phyloP scores from a whole-genome alignment of 495 filamentous ascomycete species.

The Annulohypoxylon bovei region DNA sequence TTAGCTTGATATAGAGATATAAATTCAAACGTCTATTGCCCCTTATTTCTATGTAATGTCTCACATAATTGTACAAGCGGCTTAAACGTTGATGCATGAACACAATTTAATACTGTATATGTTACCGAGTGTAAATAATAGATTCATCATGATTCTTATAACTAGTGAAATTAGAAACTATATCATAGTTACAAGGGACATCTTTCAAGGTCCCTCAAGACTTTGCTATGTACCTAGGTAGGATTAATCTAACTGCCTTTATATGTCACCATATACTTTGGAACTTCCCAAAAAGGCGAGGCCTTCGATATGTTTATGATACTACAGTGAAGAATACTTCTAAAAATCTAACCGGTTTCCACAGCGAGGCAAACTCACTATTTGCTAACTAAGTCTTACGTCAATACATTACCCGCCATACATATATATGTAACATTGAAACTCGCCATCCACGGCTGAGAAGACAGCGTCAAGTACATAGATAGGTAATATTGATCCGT shows the following conservation, averaged over 20 bases:
- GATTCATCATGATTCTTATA: too few species aligned
- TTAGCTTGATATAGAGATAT: constrained; percentile 7
- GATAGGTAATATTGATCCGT: background rate
- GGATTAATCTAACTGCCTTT: background rate
- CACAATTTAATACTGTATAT: background rate
- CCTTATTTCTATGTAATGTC: background rate
- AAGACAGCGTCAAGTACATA: background rate
- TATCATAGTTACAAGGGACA: background rate
- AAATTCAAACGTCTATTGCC: background rate
- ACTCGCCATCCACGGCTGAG: background rate
- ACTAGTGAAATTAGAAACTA: background rate
- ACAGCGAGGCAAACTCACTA: background rate
- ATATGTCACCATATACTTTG: too few species aligned
- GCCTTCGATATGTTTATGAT: too few species aligned
- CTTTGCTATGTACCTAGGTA: too few species aligned
- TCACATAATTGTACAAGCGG: background rate
- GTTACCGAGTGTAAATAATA: too few species aligned
- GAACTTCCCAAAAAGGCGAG: too few species aligned
- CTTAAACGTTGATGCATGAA: background rate
- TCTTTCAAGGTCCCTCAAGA: background rate
- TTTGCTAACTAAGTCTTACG: background rate
- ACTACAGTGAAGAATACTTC: background rate
- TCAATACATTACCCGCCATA: background rate
- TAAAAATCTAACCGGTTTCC: background rate
- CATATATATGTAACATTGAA: background rate